Evolutionary conservation across 129 eudicot species (phyloP), one percentile per base, ranked within the genome.

Genomic region (Daucus carota): DNA sequence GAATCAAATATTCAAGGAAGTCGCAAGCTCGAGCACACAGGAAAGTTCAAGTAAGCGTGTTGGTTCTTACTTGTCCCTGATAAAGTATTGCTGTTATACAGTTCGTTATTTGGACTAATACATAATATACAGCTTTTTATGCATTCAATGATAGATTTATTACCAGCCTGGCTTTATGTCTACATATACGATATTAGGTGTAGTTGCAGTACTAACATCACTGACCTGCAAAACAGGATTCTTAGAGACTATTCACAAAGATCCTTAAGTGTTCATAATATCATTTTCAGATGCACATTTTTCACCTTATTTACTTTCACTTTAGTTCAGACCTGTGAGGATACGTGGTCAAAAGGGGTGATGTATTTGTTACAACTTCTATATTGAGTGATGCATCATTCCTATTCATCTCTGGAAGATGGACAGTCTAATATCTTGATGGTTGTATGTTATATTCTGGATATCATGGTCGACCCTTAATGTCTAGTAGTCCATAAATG

Each of bases 11-110:
- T 90, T n/a, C 11, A 78, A 34, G 98, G 96, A 59, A 86, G 96
- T 84, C 96, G 94, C 41, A 92, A 92, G 80, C 92, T 92, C 28
- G 88, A 83, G 78, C 98, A 92, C 78, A 88, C 96, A 0, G 88
- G 84, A 20, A 81, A 80, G 77, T 77, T 92, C 74, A 88, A 87
- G 98, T 92, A 86, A 77, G 48, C 13, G 28, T 44, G 9, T 36
- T 68, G 28, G n/a, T 70, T 48, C 73, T 17, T 63, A 26, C 9
- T 41, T 40, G 16, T 11, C 29, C 3, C 31, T 70, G 31, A 69
- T 36, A 70, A n/a, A n/a, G 14, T 22, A n/a, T 62, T n/a, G 63
- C 63, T 22, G 29, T 26, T 54, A 54, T 54, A 8, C 1, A 54
- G 63, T 54, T 4, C 31, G 10, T 54, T 54, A 54, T 54, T 54